Conservation (phyloP, 257 asterid genomes). For the Echium plantagineum region DNA sequence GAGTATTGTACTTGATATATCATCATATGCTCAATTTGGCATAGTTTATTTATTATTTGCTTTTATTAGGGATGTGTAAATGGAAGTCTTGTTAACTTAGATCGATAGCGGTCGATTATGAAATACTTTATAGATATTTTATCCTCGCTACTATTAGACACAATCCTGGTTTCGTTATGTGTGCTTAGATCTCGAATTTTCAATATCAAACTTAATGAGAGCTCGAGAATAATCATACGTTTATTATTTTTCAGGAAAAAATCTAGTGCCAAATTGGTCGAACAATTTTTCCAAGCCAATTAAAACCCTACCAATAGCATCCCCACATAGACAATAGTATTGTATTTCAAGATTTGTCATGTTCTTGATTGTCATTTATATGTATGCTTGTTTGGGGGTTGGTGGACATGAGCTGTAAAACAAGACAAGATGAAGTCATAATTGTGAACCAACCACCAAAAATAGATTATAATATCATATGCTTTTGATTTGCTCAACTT, state of each 20-base stretch:
- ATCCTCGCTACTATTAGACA: no score
- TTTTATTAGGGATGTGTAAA: background rate
- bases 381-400: background rate
- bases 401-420: background rate
- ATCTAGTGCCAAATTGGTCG: background rate
- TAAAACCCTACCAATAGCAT: background rate
- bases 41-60: background rate
- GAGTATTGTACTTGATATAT: background rate
- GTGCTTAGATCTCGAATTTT: no score
- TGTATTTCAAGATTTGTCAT: background rate
- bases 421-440: background rate
- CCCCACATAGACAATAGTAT: background rate
- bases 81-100: no score
- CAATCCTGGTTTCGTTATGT: no score
- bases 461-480: no score
- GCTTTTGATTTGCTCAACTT: no score
- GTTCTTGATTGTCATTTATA: background rate
- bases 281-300: no score
- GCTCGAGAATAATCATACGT: no score
- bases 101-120: no score
- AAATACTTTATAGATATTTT: no score
- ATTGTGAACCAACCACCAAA: background rate
- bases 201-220: no score
- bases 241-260: no score
- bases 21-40: background rate